phyloP scores from a whole-genome alignment of 495 filamentous ascomycete species.

The Penicillium paxilli region DNA sequence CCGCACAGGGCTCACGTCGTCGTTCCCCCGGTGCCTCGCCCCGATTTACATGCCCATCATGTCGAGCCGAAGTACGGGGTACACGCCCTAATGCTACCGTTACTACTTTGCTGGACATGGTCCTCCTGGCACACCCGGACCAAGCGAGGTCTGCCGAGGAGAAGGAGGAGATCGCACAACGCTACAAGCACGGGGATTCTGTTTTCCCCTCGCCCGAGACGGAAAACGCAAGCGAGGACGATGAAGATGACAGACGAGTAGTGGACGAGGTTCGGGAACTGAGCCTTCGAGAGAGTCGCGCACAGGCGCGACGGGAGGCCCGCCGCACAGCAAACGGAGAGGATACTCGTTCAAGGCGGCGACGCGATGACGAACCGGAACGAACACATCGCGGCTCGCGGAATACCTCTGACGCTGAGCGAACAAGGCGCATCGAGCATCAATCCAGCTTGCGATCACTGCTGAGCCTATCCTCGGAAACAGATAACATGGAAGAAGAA shows the following conservation, averaged over 20 bases:
- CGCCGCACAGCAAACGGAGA: conserved; percentile 30
- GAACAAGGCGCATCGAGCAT: conserved; percentile 67
- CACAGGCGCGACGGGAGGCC: conserved; percentile 32
- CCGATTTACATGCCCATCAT: conserved; percentile 85
- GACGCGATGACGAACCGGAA: conserved; percentile 46
- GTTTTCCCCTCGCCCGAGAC: conserved; percentile 42
- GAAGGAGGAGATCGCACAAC: conserved; percentile 64
- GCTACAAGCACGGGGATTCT: conserved; percentile 76
- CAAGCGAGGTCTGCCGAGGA: conserved; percentile 65
- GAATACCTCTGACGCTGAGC: conserved; percentile 20
- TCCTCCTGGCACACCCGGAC: conserved; percentile 70
- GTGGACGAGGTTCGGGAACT: conserved; percentile 68
- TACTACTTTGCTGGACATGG: conserved; percentile 78
- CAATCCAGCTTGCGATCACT: conserved; percentile 84
- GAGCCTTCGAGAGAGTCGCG: conserved; percentile 65
- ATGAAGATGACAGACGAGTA: conserved; percentile 65
- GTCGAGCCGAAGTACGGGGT: conserved; percentile 78
- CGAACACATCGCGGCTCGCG: conserved; percentile 24
- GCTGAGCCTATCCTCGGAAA: conserved; percentile 66
- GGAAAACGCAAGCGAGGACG: conserved; percentile 21
- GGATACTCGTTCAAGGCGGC: conserved; percentile 39
- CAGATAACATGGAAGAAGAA: conserved; percentile 85
- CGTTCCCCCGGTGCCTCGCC: conserved; percentile 46
- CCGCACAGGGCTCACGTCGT: conserved; percentile 53
- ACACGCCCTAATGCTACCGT: conserved; percentile 83